Base-by-base conservation (phyloP, 495 filamentous ascomycete species). In the Talaromyces thailandensis region DNA sequence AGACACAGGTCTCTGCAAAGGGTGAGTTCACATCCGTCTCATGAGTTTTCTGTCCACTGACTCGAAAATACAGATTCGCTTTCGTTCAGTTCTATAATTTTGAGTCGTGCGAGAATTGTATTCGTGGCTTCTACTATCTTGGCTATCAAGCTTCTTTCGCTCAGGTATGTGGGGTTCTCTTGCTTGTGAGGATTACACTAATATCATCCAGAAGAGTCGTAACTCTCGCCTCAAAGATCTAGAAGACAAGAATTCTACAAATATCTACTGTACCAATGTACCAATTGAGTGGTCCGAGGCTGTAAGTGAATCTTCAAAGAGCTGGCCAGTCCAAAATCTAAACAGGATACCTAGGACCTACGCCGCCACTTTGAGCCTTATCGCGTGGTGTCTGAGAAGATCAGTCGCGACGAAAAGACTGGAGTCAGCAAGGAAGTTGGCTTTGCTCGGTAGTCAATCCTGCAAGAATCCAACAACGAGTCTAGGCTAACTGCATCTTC, bases 71-170 rank as follows among this genome's bases (percentile, higher is more conserved):
- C 60, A 96, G 94, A 3, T 98, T 96, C 69, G 95, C 95, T 0
- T 99, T 99, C 72, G 92, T 96, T 67, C 93, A 93, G 71, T 99
- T 93, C 70, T 86, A 82, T 74, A 88, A 88, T 67, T 88, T 90
- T 67, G 85, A 87, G 26, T 89, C 96, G 64, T 95, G 93, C 16
- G 92, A 97, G 76, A 88, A 89, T 63, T 97, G 93, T 76, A 98
- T 99, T 73, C 90, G 91, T 40, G 93, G 89, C n/a, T 95, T 99
- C 69, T 92, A 91, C 71, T 87, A 88, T 67, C 83, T 92, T 60
- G 93, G 93, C 45, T 98, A 98, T 69, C 94, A 99, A 76, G 93
- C 93, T 63, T 94, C 92, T 68, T 99, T 96, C 76, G 94, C 95
- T 63, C 82, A 90, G 70, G 92, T 93, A 78, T 64, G 58, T 40